A percentile compares a stretch with the other conserved stretches of the same genome.
Conservation (phyloP, 139 green algal species). For the Dunaliella sp. region DNA sequence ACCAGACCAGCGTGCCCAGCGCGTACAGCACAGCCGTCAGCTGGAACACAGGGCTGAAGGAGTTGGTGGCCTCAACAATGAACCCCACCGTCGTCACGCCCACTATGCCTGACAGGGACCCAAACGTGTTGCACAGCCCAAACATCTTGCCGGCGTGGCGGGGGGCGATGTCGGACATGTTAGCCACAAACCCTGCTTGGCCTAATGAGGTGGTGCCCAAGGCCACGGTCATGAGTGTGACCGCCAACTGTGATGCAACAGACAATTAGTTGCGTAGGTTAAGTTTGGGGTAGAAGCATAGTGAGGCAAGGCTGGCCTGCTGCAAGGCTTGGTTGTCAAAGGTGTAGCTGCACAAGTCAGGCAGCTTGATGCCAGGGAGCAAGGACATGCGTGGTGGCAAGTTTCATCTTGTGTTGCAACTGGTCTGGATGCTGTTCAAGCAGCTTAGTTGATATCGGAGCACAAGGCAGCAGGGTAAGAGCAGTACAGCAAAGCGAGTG, state of each 20-base stretch:
- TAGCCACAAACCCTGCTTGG: slow-evolving; percentile 80
- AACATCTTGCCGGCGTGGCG: slow-evolving; percentile 78
- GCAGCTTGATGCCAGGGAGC: too few relatives aligned
- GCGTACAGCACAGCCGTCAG: slow-evolving; percentile 77
- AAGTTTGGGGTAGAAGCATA: too few relatives aligned
- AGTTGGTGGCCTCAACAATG: slow-evolving; percentile 67
- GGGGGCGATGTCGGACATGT: slow-evolving; percentile 87
- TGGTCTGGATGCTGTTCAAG: too few relatives aligned
- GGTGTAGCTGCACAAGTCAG: too few relatives aligned
- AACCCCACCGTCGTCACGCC: slow-evolving; percentile 73
- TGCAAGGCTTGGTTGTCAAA: too few relatives aligned
- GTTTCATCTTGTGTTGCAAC: too few relatives aligned
- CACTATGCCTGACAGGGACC: slow-evolving; percentile 71
- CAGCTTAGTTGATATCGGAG: too few relatives aligned
- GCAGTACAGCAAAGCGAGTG: too few relatives aligned
- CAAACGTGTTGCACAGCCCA: slow-evolving; percentile 89
- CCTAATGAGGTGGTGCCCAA: slow-evolving; percentile 79
- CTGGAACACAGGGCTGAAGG: slow-evolving; percentile 75
- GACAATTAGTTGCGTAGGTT: too few relatives aligned
- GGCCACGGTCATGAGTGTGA: slow-evolving; percentile 61
- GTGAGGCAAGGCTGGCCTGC: too few relatives aligned
- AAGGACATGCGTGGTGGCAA: too few relatives aligned
- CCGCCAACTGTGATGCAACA: not conserved
- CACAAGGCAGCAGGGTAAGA: too few relatives aligned
- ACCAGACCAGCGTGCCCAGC: slow-evolving; percentile 66